Evolutionary conservation across 2,329 filamentous ascomycete species (phyloP).

Genomic region (Microdochium nivale): DNA sequence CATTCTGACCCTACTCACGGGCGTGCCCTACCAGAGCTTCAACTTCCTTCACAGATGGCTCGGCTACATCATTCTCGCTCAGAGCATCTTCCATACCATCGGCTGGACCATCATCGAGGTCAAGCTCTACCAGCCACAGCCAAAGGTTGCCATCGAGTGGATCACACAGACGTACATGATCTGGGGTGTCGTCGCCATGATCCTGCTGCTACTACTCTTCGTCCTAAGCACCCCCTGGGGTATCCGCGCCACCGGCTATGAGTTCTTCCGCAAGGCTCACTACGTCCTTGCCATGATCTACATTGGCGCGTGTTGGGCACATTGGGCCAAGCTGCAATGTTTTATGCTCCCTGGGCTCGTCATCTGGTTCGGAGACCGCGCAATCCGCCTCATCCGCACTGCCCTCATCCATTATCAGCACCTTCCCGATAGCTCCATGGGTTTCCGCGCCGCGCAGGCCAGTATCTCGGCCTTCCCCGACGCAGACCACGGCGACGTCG

Average conservation of each 20-base stretch:
- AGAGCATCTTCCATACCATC: slow-evolving; percentile 61
- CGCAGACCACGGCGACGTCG: slow-evolving; percentile 47
- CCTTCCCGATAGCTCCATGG: slow-evolving; percentile 31
- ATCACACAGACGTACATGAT: slow-evolving; percentile 60
- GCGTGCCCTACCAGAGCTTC: slow-evolving; percentile 68
- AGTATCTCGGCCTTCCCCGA: slow-evolving; percentile 44
- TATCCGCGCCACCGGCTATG: slow-evolving; percentile 62
- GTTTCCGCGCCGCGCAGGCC: slow-evolving; percentile 46
- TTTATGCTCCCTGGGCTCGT: slow-evolving; percentile 60
- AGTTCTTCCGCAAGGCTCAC: slow-evolving; percentile 68
- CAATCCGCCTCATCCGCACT: slow-evolving; percentile 47
- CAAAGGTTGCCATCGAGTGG: slow-evolving; percentile 44
- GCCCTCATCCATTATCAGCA: slow-evolving; percentile 53
- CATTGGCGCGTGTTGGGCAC: slow-evolving; percentile 66
- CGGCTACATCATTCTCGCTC: slow-evolving; percentile 63
- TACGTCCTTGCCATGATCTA: slow-evolving; percentile 67
- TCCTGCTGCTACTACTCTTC: slow-evolving; percentile 52
- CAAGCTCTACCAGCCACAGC: slow-evolving; percentile 64
- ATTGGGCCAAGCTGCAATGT: slow-evolving; percentile 60
- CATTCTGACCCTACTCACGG: slow-evolving; percentile 59
- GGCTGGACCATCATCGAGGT: slow-evolving; percentile 61
- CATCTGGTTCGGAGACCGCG: slow-evolving; percentile 58
- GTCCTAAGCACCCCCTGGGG: slow-evolving; percentile 48
- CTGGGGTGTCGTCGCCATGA: slow-evolving; percentile 64
- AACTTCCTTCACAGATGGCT: slow-evolving; percentile 72